Evolutionary conservation across 2,329 filamentous ascomycete species (phyloP).

Genomic region (Trichophyton mentagrophytes): DNA sequence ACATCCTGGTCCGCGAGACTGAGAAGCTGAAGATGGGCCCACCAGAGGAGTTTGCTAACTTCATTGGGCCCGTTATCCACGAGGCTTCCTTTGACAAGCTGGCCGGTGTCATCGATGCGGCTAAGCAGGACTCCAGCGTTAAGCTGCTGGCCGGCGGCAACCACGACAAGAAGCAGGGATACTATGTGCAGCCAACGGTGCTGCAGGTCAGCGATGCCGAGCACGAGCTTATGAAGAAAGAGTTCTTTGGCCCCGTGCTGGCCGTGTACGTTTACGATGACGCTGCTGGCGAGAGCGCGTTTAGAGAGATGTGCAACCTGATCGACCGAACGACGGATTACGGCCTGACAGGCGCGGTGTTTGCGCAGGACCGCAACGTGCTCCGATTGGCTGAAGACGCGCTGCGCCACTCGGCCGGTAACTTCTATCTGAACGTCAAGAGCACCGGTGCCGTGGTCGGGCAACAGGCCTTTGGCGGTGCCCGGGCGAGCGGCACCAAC

Average conservation of each 20-base stretch:
- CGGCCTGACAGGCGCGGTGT: conserved; percentile 34
- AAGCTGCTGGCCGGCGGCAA: conserved; percentile 62
- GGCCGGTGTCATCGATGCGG: conserved; percentile 59
- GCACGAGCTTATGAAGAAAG: conserved; percentile 61
- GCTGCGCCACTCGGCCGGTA: conserved; percentile 28
- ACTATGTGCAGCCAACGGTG: conserved; percentile 72
- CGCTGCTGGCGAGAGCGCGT: conserved; percentile 41
- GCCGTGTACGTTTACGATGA: conserved; percentile 70
- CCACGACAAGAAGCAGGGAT: conserved; percentile 66
- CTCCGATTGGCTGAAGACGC: conserved; percentile 25
- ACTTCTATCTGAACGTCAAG: conserved; percentile 35
- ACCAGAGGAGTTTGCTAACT: conserved; percentile 42
- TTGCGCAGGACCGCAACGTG: conserved; percentile 28
- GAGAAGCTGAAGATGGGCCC: conserved; percentile 39
- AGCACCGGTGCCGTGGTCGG: conserved; percentile 59
- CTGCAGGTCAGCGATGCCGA: conserved; percentile 61
- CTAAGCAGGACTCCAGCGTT: conserved; percentile 60
- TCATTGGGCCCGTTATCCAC: conserved; percentile 81
- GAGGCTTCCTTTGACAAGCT: conserved; percentile 70
- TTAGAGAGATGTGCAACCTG: conserved; percentile 45
- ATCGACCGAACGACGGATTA: conserved; percentile 32
- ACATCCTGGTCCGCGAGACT: conserved; percentile 53
- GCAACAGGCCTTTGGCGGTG: conserved; percentile 60
- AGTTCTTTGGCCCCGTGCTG: conserved; percentile 73
- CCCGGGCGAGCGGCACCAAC: conserved; percentile 56